Evolutionary conservation across 345 rosid species (phyloP), one percentile per base, ranked within the genome.

Genomic region (Sonneratia alba): DNA sequence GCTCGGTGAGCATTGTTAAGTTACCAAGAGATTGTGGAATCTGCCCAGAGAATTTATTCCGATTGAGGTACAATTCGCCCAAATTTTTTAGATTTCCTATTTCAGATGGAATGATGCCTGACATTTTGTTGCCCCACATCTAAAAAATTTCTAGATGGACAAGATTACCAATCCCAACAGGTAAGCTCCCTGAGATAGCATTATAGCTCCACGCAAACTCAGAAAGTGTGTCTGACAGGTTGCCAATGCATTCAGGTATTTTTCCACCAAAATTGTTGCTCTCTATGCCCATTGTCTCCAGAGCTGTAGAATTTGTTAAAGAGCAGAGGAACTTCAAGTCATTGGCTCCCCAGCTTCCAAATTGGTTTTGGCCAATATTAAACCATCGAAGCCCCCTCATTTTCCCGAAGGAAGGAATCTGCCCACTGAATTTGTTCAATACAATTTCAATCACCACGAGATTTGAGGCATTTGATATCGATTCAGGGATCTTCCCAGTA

Each of bases 21-120:
- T 79, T 78, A 7, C 78, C 78, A 4, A 79, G 16, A 15, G 78
- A 71, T n/a, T 43, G 32, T 0, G 78, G 78, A 37, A 75, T 75
- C 10, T 68, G 13, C 36, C 78, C 75, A 0, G 67, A 64, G 43
- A 75, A 42, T 7, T 51, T 19, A 0, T 55, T 76, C 19, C 22
- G 22, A n/a, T 11, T 21, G 14, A 36, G 42, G n/a, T 6, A 9
- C 11, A 75, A 6, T 7, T 0, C 27, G 32, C 67, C n/a, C 42
- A 75, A n/a, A 68, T 36, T 16, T 21, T 14, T 1, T 0, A 75
- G 73, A 32, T 62, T 61, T 24, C 69, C 56, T 0, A 75, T 0
- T 16, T 37, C 63, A 32, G 36, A 11, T 0, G 77, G 77, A 57
- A 79, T 69, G 24, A 12, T 4, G 24, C 82, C 77, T 0, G 68